Conservation (phyloP, 352 stramenopile genomes). For the Phytophthora kernoviae region DNA sequence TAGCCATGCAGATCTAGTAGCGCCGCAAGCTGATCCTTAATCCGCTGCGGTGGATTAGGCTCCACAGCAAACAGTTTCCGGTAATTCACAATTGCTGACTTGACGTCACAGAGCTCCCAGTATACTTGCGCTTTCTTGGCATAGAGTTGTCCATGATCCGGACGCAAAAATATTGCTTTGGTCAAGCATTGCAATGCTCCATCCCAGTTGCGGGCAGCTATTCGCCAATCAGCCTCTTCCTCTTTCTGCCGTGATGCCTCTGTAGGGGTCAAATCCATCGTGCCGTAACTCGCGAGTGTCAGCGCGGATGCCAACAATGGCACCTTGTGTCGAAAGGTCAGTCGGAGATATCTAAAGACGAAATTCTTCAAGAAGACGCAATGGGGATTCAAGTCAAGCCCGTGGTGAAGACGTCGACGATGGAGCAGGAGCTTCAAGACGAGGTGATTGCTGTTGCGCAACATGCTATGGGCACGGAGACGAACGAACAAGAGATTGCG, state of each 20-base stretch:
- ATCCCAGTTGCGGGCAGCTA: slow-evolving; percentile 44
- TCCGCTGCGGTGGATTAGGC: slow-evolving; percentile 54
- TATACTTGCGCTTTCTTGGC: slow-evolving; percentile 76
- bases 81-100: slow-evolving; percentile 81
- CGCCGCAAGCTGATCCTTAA: slow-evolving; percentile 78
- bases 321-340: slow-evolving; percentile 9
- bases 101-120: slow-evolving; percentile 75
- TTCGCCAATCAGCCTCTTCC: slow-evolving; percentile 43
- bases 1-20: slow-evolving; percentile 78
- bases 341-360: slow-evolving; percentile 1
- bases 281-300: neutral
- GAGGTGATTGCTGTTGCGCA: slow-evolving; percentile 84
- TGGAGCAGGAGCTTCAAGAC: slow-evolving; percentile 86
- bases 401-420: slow-evolving; percentile 89
- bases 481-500: slow-evolving; percentile 90
- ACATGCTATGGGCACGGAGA: slow-evolving; percentile 79
- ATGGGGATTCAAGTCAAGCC: slow-evolving; percentile 79
- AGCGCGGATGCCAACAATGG: too few species aligned
- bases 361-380: neutral
- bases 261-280: slow-evolving; percentile 48
- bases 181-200: slow-evolving; percentile 61
- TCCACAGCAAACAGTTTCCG: slow-evolving; percentile 76
- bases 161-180: slow-evolving; percentile 79
- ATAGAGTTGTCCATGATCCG: slow-evolving; percentile 54
- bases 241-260: slow-evolving; percentile 57